These are phyloP conservation scores for Dipteronia dyeriana DNA, from an alignment of 345 rosid species.

Conservation along the genomic window DNA sequence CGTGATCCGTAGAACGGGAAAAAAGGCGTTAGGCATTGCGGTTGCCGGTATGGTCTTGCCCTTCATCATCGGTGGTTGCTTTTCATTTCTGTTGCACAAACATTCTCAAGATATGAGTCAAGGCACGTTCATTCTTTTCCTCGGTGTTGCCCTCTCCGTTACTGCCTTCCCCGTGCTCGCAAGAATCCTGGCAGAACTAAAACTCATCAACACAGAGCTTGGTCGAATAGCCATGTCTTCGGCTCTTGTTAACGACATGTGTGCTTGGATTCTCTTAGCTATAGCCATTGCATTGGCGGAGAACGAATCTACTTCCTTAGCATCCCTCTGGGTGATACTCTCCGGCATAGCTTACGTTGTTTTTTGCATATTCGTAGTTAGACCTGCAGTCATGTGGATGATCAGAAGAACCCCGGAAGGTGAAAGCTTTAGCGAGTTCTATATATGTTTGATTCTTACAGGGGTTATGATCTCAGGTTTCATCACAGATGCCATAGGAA, in stretches of 20 bases:
- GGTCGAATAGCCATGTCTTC: constrained; percentile 94
- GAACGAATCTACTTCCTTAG: constrained; percentile 47
- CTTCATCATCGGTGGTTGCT: constrained; percentile 53
- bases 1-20: constrained; percentile 68
- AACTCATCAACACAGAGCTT: constrained; percentile 80
- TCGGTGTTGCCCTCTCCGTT: constrained; percentile 88
- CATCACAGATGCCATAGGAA: constrained; percentile 90
- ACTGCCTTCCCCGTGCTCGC: constrained; percentile 96
- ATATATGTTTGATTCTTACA: constrained; percentile 78
- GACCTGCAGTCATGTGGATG: constrained; percentile 76
- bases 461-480: constrained; percentile 96
- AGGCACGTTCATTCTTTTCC: constrained; percentile 70
- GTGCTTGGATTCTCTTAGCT: constrained; percentile 86
- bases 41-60: constrained; percentile 83
- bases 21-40: constrained; percentile 62
- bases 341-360: constrained; percentile 51
- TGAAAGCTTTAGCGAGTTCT: constrained; percentile 76
- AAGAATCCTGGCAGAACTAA: constrained; percentile 85
- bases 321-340: constrained; percentile 76
- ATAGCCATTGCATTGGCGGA: constrained; percentile 82
- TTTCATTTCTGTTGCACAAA: constrained; percentile 47
- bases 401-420: constrained; percentile 86
- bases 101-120: constrained; percentile 18
- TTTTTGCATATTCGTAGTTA: constrained; percentile 55
- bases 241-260: constrained; percentile 85